A percentile compares a stretch with the other conserved stretches of the same genome.
Conservation (phyloP, 192 early-diverging fungal species). For the Entrophospora sp. region DNA sequence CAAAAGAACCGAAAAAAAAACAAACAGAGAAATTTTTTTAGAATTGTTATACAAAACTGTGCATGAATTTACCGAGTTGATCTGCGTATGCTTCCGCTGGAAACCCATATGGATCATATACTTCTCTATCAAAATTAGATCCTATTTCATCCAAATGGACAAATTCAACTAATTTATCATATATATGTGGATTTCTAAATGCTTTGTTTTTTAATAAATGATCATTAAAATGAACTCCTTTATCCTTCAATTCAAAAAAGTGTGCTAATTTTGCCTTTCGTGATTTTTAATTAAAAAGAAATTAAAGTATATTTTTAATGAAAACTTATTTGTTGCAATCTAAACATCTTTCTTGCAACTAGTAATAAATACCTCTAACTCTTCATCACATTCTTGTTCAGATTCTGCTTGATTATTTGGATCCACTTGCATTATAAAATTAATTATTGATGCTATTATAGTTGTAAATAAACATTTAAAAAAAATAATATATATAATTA, state of each 20-base stretch:
- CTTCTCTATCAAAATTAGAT: constrained; percentile 59
- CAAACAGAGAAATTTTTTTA: not conserved
- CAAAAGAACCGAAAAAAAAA: no score
- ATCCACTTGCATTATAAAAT: no score
- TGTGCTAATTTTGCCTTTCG: constrained; percentile 65
- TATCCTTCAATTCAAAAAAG: constrained; percentile 54
- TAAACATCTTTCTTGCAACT: not conserved
- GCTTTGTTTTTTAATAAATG: constrained; percentile 73
- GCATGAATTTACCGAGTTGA: constrained; percentile 42
- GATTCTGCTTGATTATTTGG: no score
- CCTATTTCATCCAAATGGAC: constrained; percentile 75
- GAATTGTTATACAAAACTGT: no score
- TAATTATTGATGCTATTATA: no score
- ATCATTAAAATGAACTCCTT: constrained; percentile 74
- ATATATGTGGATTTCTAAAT: constrained; percentile 89
- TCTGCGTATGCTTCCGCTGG: constrained; percentile 48
- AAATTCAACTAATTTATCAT: constrained; percentile 77
- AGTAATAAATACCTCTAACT: constrained; percentile 54
- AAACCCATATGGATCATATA: constrained; percentile 67
- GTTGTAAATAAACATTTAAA: no score
- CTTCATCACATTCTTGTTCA: constrained; percentile 44
- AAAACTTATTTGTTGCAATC: not conserved
- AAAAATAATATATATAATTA: no score
- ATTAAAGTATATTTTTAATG: not conserved
- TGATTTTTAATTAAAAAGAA: not conserved